Conservation (phyloP, 768 basidiomycete species). For the Suillus lakei region DNA sequence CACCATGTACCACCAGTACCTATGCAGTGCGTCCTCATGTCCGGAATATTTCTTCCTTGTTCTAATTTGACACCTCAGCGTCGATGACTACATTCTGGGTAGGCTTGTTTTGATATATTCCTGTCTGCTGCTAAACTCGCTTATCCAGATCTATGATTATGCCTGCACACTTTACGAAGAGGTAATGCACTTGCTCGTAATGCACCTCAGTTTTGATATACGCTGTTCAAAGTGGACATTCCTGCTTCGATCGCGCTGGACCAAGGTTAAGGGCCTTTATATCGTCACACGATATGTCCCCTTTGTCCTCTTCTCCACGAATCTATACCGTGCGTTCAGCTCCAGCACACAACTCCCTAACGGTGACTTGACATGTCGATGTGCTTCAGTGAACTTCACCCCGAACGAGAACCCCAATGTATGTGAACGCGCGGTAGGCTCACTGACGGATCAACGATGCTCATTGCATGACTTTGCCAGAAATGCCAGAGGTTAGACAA, state of each 20-base stretch:
- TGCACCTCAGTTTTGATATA: neutral
- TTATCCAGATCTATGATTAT: neutral
- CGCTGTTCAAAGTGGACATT: conserved; percentile 2
- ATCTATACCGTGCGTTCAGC: neutral
- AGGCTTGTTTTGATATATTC: neutral
- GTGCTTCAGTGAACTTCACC: neutral
- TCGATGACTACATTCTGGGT: conserved; percentile 1
- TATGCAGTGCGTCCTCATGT: neutral
- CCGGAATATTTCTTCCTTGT: neutral
- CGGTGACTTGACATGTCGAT: neutral
- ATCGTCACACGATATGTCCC: neutral
- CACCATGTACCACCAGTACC: neutral
- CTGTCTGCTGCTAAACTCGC: neutral
- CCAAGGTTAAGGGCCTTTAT: neutral
- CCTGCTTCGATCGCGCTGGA: conserved; percentile 6
- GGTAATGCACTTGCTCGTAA: neutral
- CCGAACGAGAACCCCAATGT: neutral
- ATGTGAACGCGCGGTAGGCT: neutral
- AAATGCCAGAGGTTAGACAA: neutral
- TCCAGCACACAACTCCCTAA: neutral
- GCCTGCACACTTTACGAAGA: neutral
- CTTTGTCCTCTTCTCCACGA: neutral
- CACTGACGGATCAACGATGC: neutral
- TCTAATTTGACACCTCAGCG: neutral
- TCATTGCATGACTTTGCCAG: neutral